Conservation (phyloP, 129 eudicot species). For the Chrysanthemum seticuspe region DNA sequence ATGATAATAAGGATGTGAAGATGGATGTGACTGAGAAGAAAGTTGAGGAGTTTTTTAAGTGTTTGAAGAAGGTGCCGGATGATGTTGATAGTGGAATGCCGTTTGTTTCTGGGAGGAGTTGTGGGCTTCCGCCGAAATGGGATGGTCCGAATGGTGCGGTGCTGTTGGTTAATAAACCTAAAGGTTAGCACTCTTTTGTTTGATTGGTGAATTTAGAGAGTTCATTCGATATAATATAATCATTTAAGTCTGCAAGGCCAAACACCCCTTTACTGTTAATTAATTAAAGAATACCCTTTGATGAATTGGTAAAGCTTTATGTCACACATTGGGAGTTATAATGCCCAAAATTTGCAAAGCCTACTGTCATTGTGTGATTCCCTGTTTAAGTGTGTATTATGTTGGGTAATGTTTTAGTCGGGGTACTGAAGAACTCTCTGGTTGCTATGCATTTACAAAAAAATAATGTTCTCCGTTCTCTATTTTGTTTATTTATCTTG, state of each 20-base stretch:
- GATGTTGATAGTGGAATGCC: conserved; percentile 48
- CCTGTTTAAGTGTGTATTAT: no score
- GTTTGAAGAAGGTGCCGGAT: conserved; percentile 88
- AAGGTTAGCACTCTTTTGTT: conserved; percentile 45
- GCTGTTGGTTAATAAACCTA: conserved; percentile 89
- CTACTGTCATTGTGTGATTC: no score
- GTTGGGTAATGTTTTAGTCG: no score
- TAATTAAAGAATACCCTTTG: no score
- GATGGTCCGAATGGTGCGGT: conserved; percentile 77
- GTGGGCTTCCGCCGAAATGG: conserved; percentile 90
- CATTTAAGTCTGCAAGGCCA: no score
- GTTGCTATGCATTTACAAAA: background rate
- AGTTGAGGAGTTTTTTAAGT: conserved; percentile 94
- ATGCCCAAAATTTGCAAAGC: no score
- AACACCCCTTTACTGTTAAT: no score
- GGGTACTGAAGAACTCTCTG: no score
- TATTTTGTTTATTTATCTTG: background rate
- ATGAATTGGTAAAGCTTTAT: no score
- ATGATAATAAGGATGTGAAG: conserved; percentile 36
- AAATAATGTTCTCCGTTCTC: background rate
- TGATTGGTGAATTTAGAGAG: background rate
- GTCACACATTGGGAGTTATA: no score
- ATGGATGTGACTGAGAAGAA: conserved; percentile 81
- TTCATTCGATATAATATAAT: background rate
- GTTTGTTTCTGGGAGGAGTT: conserved; percentile 66